Conservation (phyloP, 2,329 filamentous ascomycete species). For the Teratosphaeria nubilosa region DNA sequence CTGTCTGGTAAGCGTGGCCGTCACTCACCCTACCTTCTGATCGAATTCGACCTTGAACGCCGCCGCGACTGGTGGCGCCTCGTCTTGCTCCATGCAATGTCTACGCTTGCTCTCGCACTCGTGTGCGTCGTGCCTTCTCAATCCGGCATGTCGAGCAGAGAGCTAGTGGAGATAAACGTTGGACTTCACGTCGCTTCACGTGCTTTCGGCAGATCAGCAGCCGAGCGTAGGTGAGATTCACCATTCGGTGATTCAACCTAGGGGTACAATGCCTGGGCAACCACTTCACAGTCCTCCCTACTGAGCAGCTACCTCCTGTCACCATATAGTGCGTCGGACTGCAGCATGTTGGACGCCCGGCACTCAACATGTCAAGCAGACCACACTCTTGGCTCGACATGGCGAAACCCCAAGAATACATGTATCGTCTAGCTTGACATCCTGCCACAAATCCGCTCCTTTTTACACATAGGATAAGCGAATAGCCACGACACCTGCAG, state of each 20-base stretch:
- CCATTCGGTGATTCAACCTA: too few relatives aligned
- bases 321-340: too few relatives aligned
- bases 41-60: slow-evolving; percentile 28
- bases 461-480: neutral
- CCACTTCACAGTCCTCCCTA: too few relatives aligned
- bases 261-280: too few relatives aligned
- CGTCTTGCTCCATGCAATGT: slow-evolving; percentile 1
- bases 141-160: neutral
- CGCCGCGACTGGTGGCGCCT: slow-evolving; percentile 23
- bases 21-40: slow-evolving; percentile 24
- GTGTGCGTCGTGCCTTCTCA: neutral
- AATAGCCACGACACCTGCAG: neutral
- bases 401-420: neutral
- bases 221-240: neutral
- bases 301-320: too few relatives aligned
- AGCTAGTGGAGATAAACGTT: neutral
- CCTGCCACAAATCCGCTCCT: neutral
- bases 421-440: neutral
- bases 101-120: neutral
- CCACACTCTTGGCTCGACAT: neutral
- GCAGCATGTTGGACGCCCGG: neutral
- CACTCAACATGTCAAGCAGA: neutral
- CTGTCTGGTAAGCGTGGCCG: too few relatives aligned
- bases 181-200: neutral
- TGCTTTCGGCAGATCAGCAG: neutral